phyloP scores from a whole-genome alignment of 495 filamentous ascomycete species.

The Tuber magnatum region DNA sequence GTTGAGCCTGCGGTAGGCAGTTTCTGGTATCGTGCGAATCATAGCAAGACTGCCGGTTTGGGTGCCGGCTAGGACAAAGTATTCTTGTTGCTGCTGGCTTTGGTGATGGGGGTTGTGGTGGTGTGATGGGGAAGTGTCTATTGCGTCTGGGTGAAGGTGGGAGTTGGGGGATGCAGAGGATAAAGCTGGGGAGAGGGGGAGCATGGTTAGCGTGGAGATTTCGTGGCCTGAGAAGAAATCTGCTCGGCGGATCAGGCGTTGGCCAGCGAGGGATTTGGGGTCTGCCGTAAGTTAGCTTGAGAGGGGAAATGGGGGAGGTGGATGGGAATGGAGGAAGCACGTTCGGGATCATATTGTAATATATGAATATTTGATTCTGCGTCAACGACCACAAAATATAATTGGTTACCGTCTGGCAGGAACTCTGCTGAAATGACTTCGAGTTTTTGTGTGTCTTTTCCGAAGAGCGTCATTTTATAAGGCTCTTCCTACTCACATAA shows the following conservation, averaged over 20 bases:
- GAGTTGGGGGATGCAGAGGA: slow-evolving; percentile 41
- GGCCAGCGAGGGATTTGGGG: slow-evolving; percentile 84
- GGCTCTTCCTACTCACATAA: slow-evolving; percentile 60
- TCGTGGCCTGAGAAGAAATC: slow-evolving; percentile 81
- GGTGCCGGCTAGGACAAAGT: slow-evolving; percentile 61
- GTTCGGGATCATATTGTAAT: slow-evolving; percentile 88
- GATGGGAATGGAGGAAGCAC: slow-evolving; percentile 41
- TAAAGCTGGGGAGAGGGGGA: slow-evolving; percentile 51
- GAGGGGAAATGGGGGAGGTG: background rate
- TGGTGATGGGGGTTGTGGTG: slow-evolving; percentile 31
- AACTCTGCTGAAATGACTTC: slow-evolving; percentile 81
- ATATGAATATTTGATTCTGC: slow-evolving; percentile 79
- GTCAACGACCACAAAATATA: slow-evolving; percentile 77
- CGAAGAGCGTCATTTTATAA: slow-evolving; percentile 90
- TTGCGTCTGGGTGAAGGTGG: slow-evolving; percentile 37
- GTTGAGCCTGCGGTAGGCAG: slow-evolving; percentile 72
- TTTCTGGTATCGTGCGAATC: slow-evolving; percentile 68
- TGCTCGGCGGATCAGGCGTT: slow-evolving; percentile 73
- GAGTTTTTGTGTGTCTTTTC: slow-evolving; percentile 66
- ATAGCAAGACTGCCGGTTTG: slow-evolving; percentile 67
- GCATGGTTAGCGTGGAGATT: slow-evolving; percentile 62
- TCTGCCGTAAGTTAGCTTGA: slow-evolving; percentile 49
- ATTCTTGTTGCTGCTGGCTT: slow-evolving; percentile 38
- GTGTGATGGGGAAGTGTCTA: slow-evolving; percentile 19
- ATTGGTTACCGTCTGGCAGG: slow-evolving; percentile 71